Base-by-base conservation (phyloP, 1,284 basidiomycete genomes). In the Ustilago lituana region DNA sequence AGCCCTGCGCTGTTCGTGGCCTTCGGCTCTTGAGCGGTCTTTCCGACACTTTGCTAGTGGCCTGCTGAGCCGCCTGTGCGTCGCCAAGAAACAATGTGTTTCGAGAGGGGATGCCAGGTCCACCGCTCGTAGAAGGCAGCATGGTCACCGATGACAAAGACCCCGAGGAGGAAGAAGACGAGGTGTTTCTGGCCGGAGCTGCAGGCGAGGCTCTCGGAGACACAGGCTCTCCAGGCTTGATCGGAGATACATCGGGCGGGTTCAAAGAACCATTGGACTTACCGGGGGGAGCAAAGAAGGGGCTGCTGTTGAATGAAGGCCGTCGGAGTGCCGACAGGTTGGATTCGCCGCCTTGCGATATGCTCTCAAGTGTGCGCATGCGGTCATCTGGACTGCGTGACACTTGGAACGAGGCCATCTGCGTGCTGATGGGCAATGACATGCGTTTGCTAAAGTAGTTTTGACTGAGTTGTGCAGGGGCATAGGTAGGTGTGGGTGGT, bases 371-470 rank as follows among this genome's bases (percentile, higher is more conserved):
- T 1, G 53, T 51, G 5, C 67, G 49, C 20, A 46, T 36, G 27
- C 59, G 50, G 19, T 62, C 65, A 10, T 70, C 67, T 26, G 44
- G 36, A 20, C 61, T 38, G 5, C 67, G 40, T 22, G 61, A 61
- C 3, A 65, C 50, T 23, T 56, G 57, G 46, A 66, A 70, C 15
- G 56, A 53, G 1, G 54, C 57, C 69, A 73, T 63, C 51, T 70
- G 67, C 0, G 67, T 61, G 39, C 61, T 69, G 29, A 76, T 61
- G 7, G 76, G 76, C 17, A 78, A 44, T 32, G 73, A 75, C 57
- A 66, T 72, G 29, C 76, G 64, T 37, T 78, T 78, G 51, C 51
- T 70, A 23, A 72, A 74, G 38, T 74, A 76, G 61, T 40, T 66
- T 29, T 63, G 52, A 27, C 57, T 57, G 50, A 64, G 40, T 49